Conservation (phyloP, 2,329 filamentous ascomycete species). For the Zopfia rhizophila region DNA sequence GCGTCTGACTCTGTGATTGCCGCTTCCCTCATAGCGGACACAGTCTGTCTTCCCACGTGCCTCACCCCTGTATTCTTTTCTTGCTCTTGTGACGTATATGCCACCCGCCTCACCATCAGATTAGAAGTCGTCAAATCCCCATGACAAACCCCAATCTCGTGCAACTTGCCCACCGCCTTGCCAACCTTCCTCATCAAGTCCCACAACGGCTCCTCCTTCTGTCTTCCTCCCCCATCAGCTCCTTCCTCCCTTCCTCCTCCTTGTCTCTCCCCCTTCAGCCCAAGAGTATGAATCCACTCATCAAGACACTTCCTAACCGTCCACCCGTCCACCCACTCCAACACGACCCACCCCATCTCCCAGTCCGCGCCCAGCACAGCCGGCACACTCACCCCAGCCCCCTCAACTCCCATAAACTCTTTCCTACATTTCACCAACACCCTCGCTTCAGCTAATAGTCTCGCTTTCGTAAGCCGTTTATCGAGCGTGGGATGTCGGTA, state of each 20-base stretch:
- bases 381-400: conserved; percentile 85
- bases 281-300: conserved; percentile 65
- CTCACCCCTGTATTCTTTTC: background rate
- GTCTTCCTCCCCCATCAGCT: too few species aligned
- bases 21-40: conserved; percentile 33
- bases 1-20: conserved; percentile 25
- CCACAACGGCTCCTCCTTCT: conserved; percentile 44
- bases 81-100: background rate
- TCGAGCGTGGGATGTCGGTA: conserved; percentile 94
- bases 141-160: conserved; percentile 87
- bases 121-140: conserved; percentile 98
- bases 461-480: conserved; percentile 83
- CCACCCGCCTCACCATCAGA: conserved; percentile 73
- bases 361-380: conserved; percentile 77
- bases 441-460: conserved; percentile 88
- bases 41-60: conserved; percentile 29
- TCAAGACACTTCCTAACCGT: conserved; percentile 78
- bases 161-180: conserved; percentile 76
- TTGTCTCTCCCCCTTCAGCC: conserved; percentile 27
- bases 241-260: conserved; percentile 39
- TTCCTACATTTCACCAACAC: conserved; percentile 81
- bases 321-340: conserved; percentile 64
- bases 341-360: conserved; percentile 69
- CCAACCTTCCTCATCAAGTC: conserved; percentile 77
- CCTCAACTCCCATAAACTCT: too few species aligned